A percentile compares a stretch with the other conserved stretches of the same genome.
phyloP scores from a whole-genome alignment of 1,284 basidiomycete species.

The Sporisorium exsertum region DNA sequence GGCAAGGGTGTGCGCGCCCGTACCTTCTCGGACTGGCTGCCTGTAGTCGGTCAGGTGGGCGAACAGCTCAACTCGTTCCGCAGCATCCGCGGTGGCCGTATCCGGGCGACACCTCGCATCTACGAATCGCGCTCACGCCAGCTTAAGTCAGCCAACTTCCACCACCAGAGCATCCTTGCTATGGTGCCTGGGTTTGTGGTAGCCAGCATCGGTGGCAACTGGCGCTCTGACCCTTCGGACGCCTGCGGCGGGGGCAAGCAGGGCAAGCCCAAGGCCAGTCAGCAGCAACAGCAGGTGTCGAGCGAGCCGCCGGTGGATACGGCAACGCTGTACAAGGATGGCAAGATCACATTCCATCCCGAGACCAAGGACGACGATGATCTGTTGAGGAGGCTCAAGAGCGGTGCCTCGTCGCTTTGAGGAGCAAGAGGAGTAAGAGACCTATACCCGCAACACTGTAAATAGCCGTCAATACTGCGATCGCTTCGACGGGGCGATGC shows the following conservation, averaged over 20 bases:
- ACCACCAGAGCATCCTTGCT: constrained; percentile 80
- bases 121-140: constrained; percentile 62
- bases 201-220: constrained; percentile 61
- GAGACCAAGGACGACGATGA: constrained; percentile 75
- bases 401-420: constrained; percentile 2
- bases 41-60: constrained; percentile 74
- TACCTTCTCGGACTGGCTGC: constrained; percentile 78
- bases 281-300: constrained; percentile 6
- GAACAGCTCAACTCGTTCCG: constrained; percentile 58
- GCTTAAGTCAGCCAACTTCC: constrained; percentile 66
- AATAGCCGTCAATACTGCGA: constrained; percentile 16
- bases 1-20: constrained; percentile 72
- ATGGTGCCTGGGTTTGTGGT: constrained; percentile 65
- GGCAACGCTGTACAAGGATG: constrained; percentile 69
- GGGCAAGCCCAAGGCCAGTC: constrained; percentile 1
- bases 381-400: constrained; percentile 29
- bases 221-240: constrained; percentile 73
- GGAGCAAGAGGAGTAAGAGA: background rate
- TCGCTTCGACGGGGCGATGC: background rate
- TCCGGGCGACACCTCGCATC: constrained; percentile 74
- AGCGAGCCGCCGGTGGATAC: constrained; percentile 41
- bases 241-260: constrained; percentile 1
- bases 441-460: constrained; percentile 18
- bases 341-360: constrained; percentile 85
- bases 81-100: constrained; percentile 75